phyloP scores from a whole-genome alignment of 305 asterid genomes.

The Salvia sclarea region DNA sequence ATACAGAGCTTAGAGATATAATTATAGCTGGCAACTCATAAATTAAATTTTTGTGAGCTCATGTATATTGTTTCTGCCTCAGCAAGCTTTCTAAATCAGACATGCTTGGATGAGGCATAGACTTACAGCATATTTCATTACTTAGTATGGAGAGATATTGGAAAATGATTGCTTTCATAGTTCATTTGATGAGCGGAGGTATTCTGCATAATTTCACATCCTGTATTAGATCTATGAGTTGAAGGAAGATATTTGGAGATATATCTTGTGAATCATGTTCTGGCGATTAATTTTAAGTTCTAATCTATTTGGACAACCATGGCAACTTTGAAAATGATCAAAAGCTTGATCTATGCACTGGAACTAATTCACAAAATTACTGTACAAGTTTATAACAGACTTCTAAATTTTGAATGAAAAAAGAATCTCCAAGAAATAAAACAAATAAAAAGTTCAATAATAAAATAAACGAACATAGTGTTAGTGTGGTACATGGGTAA shows the following conservation, averaged over 20 bases:
- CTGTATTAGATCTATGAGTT: background rate
- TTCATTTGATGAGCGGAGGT: background rate
- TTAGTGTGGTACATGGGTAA: background rate
- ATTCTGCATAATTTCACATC: background rate
- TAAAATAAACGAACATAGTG: background rate
- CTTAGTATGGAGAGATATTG: background rate
- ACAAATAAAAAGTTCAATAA: background rate
- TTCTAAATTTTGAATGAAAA: background rate
- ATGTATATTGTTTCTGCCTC: background rate
- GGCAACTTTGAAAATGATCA: background rate
- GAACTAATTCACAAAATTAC: background rate
- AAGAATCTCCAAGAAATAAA: too few species aligned
- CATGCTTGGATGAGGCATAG: background rate
- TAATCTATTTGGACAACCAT: background rate
- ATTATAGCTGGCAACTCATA: background rate
- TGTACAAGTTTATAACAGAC: background rate
- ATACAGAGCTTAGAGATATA: background rate
- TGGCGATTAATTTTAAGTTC: background rate
- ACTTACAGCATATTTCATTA: background rate
- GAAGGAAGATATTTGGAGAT: slow-evolving; percentile 3
- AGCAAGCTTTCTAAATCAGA: background rate
- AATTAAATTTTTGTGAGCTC: background rate
- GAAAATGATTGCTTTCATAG: background rate
- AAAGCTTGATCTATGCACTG: background rate
- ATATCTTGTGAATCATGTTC: background rate